Evolutionary conservation across 225 moss, liverwort and hornwort species (phyloP).

Genomic region (Marchantia polymorpha): DNA sequence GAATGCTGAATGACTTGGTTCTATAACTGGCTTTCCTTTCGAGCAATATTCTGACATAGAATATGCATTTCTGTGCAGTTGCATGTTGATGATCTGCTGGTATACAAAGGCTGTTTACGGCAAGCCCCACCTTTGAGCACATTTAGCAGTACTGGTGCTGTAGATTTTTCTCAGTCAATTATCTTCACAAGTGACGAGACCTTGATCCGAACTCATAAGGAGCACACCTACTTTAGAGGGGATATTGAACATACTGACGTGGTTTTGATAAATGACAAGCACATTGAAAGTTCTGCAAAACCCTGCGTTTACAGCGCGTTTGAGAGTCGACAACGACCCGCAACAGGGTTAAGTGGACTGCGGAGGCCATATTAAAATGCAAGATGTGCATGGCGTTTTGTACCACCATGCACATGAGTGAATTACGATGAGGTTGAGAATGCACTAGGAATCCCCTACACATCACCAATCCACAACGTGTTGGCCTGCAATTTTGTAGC

Average conservation of each 20-base stretch:
- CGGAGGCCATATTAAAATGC: constrained; percentile 21
- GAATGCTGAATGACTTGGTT: not conserved
- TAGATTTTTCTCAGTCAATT: constrained; percentile 46
- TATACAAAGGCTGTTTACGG: constrained; percentile 45
- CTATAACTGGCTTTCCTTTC: not conserved
- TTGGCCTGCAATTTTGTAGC: constrained; percentile 14
- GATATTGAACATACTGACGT: constrained; percentile 46
- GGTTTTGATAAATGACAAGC: constrained; percentile 46
- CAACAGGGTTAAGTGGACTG: constrained; percentile 41
- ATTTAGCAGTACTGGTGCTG: constrained; percentile 7
- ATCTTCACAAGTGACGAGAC: constrained; percentile 48
- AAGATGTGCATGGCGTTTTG: not conserved
- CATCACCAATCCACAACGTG: not conserved
- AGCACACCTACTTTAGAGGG: constrained; percentile 36
- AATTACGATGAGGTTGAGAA: not conserved
- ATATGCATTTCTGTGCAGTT: constrained; percentile 26
- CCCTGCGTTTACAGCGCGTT: constrained; percentile 25
- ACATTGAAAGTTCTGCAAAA: constrained; percentile 43
- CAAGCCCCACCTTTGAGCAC: constrained; percentile 33
- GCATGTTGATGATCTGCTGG: constrained; percentile 38
- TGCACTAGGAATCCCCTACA: not conserved
- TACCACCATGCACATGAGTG: not conserved
- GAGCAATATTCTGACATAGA: not conserved
- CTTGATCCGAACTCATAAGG: constrained; percentile 25
- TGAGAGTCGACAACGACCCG: constrained; percentile 36